Evolutionary conservation across 2,329 filamentous ascomycete species (phyloP).

Genomic region (Bipolaris sorokiniana): DNA sequence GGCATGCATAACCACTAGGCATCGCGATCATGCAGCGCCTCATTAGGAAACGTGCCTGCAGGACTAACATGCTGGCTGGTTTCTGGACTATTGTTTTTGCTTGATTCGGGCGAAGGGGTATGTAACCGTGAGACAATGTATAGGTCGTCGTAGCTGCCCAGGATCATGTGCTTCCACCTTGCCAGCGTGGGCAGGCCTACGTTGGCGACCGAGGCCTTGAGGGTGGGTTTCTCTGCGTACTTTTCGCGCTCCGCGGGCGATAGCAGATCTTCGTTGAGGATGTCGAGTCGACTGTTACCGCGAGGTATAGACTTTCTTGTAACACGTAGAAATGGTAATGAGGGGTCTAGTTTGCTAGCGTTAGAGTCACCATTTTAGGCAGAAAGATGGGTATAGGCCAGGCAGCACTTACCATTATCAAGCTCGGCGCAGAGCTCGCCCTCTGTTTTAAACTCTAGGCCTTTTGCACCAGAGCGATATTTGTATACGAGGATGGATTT

Average conservation of each 20-base stretch:
- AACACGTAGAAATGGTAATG: conserved; percentile 50
- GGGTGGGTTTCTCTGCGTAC: conserved; percentile 54
- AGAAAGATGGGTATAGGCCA: background rate
- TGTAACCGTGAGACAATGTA: conserved; percentile 56
- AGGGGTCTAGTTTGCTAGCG: conserved; percentile 48
- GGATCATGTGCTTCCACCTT: conserved; percentile 55
- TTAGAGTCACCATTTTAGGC: conserved; percentile 16
- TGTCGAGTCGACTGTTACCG: conserved; percentile 54
- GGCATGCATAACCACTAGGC: conserved; percentile 5
- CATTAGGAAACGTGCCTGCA: conserved; percentile 40
- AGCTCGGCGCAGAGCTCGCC: conserved; percentile 52
- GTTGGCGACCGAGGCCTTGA: conserved; percentile 56
- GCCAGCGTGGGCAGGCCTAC: conserved; percentile 54
- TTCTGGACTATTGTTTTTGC: conserved; percentile 49
- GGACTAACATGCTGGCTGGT: conserved; percentile 48
- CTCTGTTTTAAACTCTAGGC: conserved; percentile 52
- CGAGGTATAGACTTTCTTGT: conserved; percentile 56
- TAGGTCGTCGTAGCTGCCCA: conserved; percentile 56
- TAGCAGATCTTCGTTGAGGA: conserved; percentile 54
- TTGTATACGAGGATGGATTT: conserved; percentile 55
- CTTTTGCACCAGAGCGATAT: conserved; percentile 50
- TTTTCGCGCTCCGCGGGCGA: conserved; percentile 41
- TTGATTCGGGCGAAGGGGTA: conserved; percentile 42
- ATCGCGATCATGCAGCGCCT: conserved; percentile 29
- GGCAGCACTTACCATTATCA: conserved; percentile 41